Conservation (phyloP, 1,139 yeast genomes). For the Williopsis jadinii region DNA sequence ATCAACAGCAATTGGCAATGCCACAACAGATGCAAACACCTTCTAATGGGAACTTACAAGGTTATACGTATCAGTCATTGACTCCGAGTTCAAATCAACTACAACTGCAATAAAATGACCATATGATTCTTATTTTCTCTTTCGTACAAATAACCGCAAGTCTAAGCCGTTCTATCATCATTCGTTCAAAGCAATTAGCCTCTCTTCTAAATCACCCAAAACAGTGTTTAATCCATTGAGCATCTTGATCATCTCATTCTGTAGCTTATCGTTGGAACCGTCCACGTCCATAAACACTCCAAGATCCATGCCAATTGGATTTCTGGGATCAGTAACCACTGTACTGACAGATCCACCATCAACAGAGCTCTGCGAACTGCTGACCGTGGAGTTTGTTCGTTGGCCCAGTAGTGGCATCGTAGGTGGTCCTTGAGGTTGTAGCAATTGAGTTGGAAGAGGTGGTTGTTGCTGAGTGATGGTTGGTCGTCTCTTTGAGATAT, state of each 20-base stretch:
- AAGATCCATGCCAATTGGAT: constrained; percentile 14
- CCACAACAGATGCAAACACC: too few relatives aligned
- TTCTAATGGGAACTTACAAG: too few relatives aligned
- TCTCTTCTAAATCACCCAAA: constrained; percentile 22
- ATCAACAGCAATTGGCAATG: not conserved
- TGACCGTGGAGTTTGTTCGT: constrained; percentile 15
- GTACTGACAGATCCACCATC: constrained; percentile 8
- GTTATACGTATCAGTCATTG: too few relatives aligned
- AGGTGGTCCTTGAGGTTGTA: not conserved
- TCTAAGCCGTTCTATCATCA: not conserved
- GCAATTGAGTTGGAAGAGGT: constrained; percentile 6
- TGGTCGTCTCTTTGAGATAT: constrained; percentile 3
- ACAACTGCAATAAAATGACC: too few relatives aligned
- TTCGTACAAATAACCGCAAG: too few relatives aligned
- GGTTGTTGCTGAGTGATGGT: constrained; percentile 1
- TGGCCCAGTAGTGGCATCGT: constrained; percentile 16
- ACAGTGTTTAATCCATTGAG: constrained; percentile 15
- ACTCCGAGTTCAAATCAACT: too few relatives aligned
- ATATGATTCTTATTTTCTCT: too few relatives aligned
- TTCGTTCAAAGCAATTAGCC: constrained; percentile 17
- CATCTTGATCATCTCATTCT: constrained; percentile 16
- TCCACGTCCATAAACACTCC: constrained; percentile 18
- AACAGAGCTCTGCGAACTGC: constrained; percentile 14
- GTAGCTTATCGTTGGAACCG: constrained; percentile 14
- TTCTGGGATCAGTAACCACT: constrained; percentile 1